Base-by-base conservation (phyloP, 2,329 filamentous ascomycete genomes). In the Colletotrichum musicola region DNA sequence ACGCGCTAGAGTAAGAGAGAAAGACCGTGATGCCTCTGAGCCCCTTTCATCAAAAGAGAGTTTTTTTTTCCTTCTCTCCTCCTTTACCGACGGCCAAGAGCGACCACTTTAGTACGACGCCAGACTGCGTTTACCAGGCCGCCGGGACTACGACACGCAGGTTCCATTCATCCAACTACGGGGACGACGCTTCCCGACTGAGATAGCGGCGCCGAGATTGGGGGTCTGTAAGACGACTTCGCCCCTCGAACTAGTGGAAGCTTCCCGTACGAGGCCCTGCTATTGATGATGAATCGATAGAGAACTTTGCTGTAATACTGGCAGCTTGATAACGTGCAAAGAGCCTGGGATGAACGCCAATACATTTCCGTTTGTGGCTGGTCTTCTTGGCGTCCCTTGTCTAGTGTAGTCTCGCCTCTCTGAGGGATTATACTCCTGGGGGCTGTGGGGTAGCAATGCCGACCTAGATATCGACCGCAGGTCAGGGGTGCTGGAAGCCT, bases 51-150 rank as follows among this genome's bases (percentile, higher is more conserved):
- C 30, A 60, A 64, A 55, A 50, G 54, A 55, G 35, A 55, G 38
- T 60, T 55, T 55, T n/a, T 60, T 55, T 55, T n/a, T 10, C 16
- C 13, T 20, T 50, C 47, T 38, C 56, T 35, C 30, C 2, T 35
- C 27, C 27, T 22, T 53, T 16, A 4, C 14, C 22, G 22, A 16
- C 30, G 49, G 61, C 62, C 65, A 60, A 25, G 61, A 7, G 30
- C 64, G 16, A 27, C 20, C 56, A 51, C 50, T 68, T 60, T 68
- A 68, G 54, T 68, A 68, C 57, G 54, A 42, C 44, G 54, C 61
- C 30, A 44, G 38, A 59, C 49, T 55, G 54, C 30, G 27, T 42
- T 27, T 35, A 60, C 49, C 53, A 18, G 49, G 35, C 20, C 20
- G 22, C 54, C 54, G 47, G 65, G 40, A 51, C 61, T 30, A 55